These are phyloP conservation scores for Mycena pura DNA, from an alignment of 768 basidiomycete genomes.

Conservation along the genomic window DNA sequence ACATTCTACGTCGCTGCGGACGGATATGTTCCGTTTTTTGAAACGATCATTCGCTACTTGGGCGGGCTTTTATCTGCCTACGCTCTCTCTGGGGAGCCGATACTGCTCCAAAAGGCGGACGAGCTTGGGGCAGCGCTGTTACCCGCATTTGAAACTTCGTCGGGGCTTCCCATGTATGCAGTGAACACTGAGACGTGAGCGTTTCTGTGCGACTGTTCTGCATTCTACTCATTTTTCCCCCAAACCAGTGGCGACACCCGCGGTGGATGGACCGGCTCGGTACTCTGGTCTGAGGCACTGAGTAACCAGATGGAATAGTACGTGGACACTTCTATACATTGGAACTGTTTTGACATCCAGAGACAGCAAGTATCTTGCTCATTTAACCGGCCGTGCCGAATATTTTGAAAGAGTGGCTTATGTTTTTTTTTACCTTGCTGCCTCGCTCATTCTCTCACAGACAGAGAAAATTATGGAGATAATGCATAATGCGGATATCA, in stretches of 20 bases:
- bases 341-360: constrained; percentile 9
- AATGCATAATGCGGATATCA: constrained; percentile 51
- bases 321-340: constrained; percentile 17
- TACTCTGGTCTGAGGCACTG: constrained; percentile 48
- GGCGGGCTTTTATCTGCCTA: constrained; percentile 85
- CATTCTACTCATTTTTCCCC: constrained; percentile 1
- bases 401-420: constrained; percentile 55
- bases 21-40: constrained; percentile 64
- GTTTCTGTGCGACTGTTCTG: neutral
- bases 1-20: constrained; percentile 45
- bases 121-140: constrained; percentile 75
- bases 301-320: constrained; percentile 74
- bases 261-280: constrained; percentile 38
- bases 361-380: constrained; percentile 76
- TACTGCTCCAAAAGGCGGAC: constrained; percentile 71
- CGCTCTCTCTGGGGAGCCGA: constrained; percentile 68
- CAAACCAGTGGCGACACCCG: constrained; percentile 45
- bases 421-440: constrained; percentile 16
- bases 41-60: constrained; percentile 85
- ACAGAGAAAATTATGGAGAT: constrained; percentile 55
- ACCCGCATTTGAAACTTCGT: constrained; percentile 72
- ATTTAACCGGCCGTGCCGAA: constrained; percentile 70
- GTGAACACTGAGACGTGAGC: constrained; percentile 68
- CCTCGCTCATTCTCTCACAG: constrained; percentile 51
- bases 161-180: constrained; percentile 72